Conservation (phyloP, 2,329 filamentous ascomycete species). For the Lasiodiplodia citricola region DNA sequence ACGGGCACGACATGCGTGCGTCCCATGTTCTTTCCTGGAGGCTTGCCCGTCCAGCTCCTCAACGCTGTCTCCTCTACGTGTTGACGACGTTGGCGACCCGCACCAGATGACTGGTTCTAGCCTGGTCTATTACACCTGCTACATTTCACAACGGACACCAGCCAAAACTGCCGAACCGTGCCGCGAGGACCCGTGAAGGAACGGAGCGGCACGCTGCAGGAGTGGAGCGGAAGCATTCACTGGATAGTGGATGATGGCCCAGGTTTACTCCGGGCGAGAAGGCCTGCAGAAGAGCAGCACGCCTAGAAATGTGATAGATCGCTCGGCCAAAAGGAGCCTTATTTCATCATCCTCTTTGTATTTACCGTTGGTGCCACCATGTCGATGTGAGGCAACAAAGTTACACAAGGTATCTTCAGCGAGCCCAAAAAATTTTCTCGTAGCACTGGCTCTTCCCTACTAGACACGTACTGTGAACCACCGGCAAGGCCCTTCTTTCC, state of each 20-base stretch:
- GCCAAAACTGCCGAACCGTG: neutral
- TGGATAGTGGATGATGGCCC: neutral
- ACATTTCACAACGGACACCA: conserved; percentile 6
- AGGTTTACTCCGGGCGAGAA: neutral
- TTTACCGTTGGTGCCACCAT: conserved; percentile 2
- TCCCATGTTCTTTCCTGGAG: neutral
- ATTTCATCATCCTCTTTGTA: conserved; percentile 12
- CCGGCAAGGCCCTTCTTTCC: neutral
- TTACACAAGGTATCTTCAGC: conserved; percentile 20
- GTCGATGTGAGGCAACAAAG: conserved; percentile 18
- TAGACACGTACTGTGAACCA: neutral
- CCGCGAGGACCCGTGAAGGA: neutral
- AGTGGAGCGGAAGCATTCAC: neutral
- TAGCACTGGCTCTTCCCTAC: conserved; percentile 12
- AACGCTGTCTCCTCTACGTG: neutral
- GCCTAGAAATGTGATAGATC: conserved; percentile 17
- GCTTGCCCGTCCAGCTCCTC: neutral
- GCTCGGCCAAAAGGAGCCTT: neutral
- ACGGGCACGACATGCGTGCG: neutral
- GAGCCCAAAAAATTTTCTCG: conserved; percentile 2
- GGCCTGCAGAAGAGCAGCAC: neutral
- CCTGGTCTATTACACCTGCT: neutral
- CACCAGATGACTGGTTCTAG: neutral
- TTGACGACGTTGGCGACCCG: neutral
- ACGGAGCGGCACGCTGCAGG: neutral